Conservation (phyloP, 257 asterid species). For the Prunella vulgaris region DNA sequence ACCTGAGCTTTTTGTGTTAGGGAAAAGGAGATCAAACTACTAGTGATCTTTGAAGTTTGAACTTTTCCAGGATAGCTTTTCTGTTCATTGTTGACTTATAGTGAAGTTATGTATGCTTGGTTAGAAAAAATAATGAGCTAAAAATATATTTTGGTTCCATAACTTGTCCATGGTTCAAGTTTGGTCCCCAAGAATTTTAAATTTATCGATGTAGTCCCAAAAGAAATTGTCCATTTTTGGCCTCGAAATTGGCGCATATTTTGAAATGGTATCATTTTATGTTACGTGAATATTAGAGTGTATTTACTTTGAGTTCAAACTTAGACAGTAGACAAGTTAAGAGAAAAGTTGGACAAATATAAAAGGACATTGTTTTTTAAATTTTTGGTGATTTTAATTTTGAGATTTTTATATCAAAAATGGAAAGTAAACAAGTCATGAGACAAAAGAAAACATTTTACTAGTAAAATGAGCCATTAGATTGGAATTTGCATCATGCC, state of each 20-base stretch:
- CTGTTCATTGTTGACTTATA: not conserved
- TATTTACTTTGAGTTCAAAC: not conserved
- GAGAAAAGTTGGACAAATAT: not conserved
- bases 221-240: not conserved
- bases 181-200: not conserved
- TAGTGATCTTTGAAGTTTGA: not conserved
- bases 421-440: too few species aligned
- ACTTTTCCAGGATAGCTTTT: not conserved
- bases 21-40: not conserved
- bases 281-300: not conserved
- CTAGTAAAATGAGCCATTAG: too few species aligned
- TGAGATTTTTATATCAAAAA: not conserved
- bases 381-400: too few species aligned
- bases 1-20: not conserved
- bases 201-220: too few species aligned
- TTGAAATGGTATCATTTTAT: too few species aligned
- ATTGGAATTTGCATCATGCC: too few species aligned
- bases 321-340: not conserved
- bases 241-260: not conserved
- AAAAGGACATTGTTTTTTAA: too few species aligned
- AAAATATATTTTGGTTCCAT: not conserved
- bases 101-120: not conserved
- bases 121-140: not conserved
- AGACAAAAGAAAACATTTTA: too few species aligned
- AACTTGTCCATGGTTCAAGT: not conserved